Conservation (phyloP, 2,329 filamentous ascomycete genomes). For the Zasmidium angulare region DNA sequence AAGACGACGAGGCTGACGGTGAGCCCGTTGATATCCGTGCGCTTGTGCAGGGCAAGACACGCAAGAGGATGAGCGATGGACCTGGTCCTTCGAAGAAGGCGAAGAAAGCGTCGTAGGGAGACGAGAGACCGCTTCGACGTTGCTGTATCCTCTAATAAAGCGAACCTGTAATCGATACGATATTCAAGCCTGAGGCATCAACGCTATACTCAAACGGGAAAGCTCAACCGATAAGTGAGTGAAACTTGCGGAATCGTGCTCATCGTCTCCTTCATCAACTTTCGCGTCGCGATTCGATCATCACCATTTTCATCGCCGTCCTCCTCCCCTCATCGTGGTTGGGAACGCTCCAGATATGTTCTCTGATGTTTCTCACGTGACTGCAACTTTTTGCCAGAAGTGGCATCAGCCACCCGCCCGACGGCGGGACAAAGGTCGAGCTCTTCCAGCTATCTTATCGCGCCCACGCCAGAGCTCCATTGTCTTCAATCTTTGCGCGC, state of each 20-base stretch:
- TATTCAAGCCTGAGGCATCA: too few species aligned
- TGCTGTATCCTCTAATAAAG: not conserved
- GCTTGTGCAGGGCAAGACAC: constrained; percentile 46
- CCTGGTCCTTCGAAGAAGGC: constrained; percentile 40
- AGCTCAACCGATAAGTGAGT: too few species aligned
- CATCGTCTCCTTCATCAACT: not conserved
- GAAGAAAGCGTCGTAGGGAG: constrained; percentile 25
- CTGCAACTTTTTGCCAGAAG: not conserved
- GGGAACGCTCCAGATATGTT: not conserved
- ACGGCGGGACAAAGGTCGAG: not conserved
- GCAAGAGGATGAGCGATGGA: constrained; percentile 41
- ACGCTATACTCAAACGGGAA: too few species aligned
- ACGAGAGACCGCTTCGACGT: too few species aligned
- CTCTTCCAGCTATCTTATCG: not conserved
- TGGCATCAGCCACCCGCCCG: not conserved
- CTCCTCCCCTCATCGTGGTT: not conserved
- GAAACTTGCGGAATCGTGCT: too few species aligned
- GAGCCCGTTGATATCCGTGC: constrained; percentile 49
- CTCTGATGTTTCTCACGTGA: not conserved
- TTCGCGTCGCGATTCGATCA: too few species aligned
- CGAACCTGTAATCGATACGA: not conserved
- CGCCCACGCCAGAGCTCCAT: not conserved
- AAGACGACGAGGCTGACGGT: constrained; percentile 58
- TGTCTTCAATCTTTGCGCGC: not conserved
- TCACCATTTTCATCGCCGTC: not conserved